These are phyloP conservation scores for Dendrocalamus sinicus DNA, from an alignment of 176 grass and related monocot genomes.

Conservation along the genomic window DNA sequence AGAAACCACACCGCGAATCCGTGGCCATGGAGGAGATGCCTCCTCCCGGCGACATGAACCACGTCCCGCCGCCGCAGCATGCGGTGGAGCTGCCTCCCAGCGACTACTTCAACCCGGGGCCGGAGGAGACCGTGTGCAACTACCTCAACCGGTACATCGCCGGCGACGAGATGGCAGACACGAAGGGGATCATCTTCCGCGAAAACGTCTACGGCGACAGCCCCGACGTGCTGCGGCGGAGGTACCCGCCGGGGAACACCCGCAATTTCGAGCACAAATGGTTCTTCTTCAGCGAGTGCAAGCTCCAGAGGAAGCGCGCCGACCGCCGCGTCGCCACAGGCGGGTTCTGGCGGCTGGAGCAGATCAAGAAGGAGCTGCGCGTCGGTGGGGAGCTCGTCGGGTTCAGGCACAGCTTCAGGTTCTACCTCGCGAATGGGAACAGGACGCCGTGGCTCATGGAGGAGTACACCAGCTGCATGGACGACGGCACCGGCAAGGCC, in stretches of 20 bases:
- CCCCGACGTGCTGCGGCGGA: not conserved
- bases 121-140: not conserved
- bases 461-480: slow-evolving; percentile 14
- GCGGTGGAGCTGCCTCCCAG: not conserved
- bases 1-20: no score
- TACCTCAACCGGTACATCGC: not conserved
- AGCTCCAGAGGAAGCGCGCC: not conserved
- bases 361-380: not conserved
- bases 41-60: no score
- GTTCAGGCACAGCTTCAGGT: not conserved
- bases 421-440: not conserved
- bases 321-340: not conserved
- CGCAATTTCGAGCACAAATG: not conserved
- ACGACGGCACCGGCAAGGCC: not conserved
- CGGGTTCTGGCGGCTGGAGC: slow-evolving; percentile 9
- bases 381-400: not conserved
- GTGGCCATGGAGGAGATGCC: no score
- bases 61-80: not conserved
- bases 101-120: slow-evolving; percentile 36
- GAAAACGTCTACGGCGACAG: slow-evolving; percentile 11
- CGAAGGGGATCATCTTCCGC: not conserved
- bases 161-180: not conserved
- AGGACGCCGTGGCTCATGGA: slow-evolving; percentile 46
- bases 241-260: not conserved
- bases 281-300: slow-evolving; percentile 12